phyloP scores from a whole-genome alignment of 176 grass and related monocot genomes.

The Neostapfia colusana region DNA sequence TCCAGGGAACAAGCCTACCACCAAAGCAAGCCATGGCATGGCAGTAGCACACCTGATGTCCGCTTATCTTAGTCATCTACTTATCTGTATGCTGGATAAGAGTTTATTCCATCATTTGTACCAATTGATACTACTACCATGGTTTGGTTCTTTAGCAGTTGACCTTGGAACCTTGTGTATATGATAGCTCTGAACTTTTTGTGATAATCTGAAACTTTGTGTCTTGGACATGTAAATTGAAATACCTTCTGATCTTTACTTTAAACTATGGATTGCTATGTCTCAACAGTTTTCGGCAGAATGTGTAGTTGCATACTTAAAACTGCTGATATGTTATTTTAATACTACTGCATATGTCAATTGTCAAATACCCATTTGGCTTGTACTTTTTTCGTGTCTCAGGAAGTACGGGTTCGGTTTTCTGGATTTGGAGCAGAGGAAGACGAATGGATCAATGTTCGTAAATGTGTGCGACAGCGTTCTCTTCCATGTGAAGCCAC shows the following conservation, averaged over 20 bases:
- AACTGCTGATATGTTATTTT: neutral
- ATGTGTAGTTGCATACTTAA: neutral
- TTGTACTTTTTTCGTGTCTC: neutral
- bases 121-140: neutral
- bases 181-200: neutral
- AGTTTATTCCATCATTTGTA: too few species aligned
- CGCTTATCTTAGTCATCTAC: neutral
- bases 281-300: neutral
- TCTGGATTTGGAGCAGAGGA: slow-evolving; percentile 68
- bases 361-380: neutral
- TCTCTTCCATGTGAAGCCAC: slow-evolving; percentile 74
- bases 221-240: neutral
- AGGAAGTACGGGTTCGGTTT: too few species aligned
- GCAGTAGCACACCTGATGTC: neutral
- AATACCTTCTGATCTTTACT: neutral
- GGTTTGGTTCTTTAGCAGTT: neutral
- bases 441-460: slow-evolving; percentile 82
- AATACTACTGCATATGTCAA: neutral
- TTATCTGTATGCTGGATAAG: neutral
- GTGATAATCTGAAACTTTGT: neutral
- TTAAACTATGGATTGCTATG: neutral
- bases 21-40: neutral
- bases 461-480: slow-evolving; percentile 66
- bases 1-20: neutral
- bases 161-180: neutral